Percentiles rank a stretch among this genome's conserved stretches.
phyloP scores from a whole-genome alignment of 164 flowering plant species.

The Akebia trifoliata region DNA sequence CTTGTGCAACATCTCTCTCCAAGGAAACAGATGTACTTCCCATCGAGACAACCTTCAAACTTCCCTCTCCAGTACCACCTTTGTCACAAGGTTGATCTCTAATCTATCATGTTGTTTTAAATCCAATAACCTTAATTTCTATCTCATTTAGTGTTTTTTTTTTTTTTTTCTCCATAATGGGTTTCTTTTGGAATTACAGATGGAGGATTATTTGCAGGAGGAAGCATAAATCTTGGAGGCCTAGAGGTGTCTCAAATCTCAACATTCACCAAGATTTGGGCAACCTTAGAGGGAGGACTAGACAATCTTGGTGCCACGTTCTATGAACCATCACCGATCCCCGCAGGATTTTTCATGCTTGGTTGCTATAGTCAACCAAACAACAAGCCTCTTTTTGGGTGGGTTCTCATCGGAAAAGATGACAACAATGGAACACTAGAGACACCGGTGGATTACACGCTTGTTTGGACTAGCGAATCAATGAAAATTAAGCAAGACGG shows the following conservation, averaged over 20 bases:
- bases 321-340: slow-evolving; percentile 56
- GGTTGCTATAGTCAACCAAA: slow-evolving; percentile 74
- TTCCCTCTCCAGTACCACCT: slow-evolving; percentile 46
- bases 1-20: slow-evolving; percentile 3
- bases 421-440: slow-evolving; percentile 17
- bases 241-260: slow-evolving; percentile 45
- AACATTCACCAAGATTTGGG: slow-evolving; percentile 62
- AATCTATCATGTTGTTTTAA: background rate
- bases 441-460: slow-evolving; percentile 57
- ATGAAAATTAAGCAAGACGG: slow-evolving; percentile 44
- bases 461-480: slow-evolving; percentile 60
- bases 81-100: slow-evolving; percentile 30
- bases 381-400: slow-evolving; percentile 55
- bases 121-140: background rate
- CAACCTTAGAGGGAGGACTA: slow-evolving; percentile 56
- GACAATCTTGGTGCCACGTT: slow-evolving; percentile 61
- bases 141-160: background rate
- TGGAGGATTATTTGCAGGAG: slow-evolving; percentile 64
- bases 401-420: slow-evolving; percentile 58
- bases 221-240: slow-evolving; percentile 69
- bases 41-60: slow-evolving; percentile 44
- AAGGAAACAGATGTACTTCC: slow-evolving; percentile 25
- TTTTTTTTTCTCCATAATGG: background rate
- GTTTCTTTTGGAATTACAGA: slow-evolving; percentile 28
- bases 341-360: slow-evolving; percentile 58